These are phyloP conservation scores for Hygrophorus pudorinus DNA, from an alignment of 768 basidiomycete genomes.

Conservation along the genomic window DNA sequence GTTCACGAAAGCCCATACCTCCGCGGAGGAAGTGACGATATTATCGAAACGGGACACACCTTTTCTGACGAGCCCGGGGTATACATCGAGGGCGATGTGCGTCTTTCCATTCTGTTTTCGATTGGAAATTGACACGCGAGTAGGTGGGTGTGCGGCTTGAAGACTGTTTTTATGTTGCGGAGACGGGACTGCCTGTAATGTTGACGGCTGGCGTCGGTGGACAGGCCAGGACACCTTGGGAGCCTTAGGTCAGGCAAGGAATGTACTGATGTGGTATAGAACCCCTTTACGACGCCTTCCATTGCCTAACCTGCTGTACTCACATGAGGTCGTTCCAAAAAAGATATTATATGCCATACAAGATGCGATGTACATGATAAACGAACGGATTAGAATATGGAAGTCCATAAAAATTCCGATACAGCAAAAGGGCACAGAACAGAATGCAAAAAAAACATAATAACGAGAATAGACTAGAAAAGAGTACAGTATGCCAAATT, in stretches of 20 bases:
- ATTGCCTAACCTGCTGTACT: too few species aligned
- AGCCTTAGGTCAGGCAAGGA: constrained; percentile 25
- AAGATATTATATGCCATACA: background rate
- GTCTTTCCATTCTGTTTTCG: too few species aligned
- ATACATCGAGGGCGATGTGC: constrained; percentile 47
- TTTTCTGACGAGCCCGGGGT: constrained; percentile 80
- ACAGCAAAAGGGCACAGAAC: background rate
- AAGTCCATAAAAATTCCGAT: background rate
- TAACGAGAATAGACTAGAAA: background rate
- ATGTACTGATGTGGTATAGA: background rate
- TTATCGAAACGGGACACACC: constrained; percentile 54
- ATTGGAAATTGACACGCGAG: too few species aligned
- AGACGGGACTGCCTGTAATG: constrained; percentile 41
- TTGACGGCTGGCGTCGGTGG: constrained; percentile 62
- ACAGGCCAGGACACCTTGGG: constrained; percentile 35
- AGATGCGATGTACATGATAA: background rate
- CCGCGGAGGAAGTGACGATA: constrained; percentile 51
- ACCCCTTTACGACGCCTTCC: too few species aligned
- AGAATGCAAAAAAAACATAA: background rate
- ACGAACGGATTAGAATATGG: background rate
- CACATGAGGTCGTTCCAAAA: too few species aligned
- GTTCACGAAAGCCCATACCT: constrained; percentile 78
- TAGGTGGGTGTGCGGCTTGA: constrained; percentile 73
- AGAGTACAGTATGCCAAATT: constrained; percentile 4
- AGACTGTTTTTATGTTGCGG: constrained; percentile 68